A percentile compares a stretch with the other conserved stretches of the same genome.
Conservation (phyloP, 75 land plant species). For the Ceratopteris richardii region DNA sequence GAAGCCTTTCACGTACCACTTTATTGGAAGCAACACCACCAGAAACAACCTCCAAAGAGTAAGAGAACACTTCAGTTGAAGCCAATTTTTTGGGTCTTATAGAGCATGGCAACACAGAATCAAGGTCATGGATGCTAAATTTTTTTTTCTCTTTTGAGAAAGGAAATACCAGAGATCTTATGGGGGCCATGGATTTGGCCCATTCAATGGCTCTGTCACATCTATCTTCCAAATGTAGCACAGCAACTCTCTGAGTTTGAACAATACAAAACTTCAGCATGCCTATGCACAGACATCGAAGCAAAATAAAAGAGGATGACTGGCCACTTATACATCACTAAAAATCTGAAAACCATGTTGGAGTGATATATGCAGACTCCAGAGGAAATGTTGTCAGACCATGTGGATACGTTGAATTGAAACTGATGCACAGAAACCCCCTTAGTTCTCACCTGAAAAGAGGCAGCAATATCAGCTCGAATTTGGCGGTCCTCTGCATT, state of each 20-base stretch:
- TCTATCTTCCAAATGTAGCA: constrained; percentile 84
- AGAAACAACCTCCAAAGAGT: constrained; percentile 63
- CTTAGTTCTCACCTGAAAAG: constrained; percentile 84
- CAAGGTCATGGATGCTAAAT: no score
- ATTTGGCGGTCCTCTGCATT: constrained; percentile 49
- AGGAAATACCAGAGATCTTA: constrained; percentile 50
- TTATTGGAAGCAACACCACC: constrained; percentile 98
- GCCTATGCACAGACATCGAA: not conserved
- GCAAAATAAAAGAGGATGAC: not conserved
- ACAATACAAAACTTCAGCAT: not conserved
- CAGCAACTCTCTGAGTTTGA: constrained; percentile 78
- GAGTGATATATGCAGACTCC: no score
- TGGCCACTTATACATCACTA: not conserved
- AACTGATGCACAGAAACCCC: no score
- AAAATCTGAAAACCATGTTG: not conserved
- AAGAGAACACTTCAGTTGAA: not conserved
- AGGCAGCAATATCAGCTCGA: constrained; percentile 96
- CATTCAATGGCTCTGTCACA: constrained; percentile 91
- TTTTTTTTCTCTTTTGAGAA: no score
- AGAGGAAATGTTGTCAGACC: no score
- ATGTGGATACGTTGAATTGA: no score
- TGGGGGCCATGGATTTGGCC: constrained; percentile 79
- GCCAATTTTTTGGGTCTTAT: no score
- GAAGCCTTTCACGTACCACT: constrained; percentile 63
- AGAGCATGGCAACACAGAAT: no score